phyloP scores from a whole-genome alignment of 768 basidiomycete genomes.

The Melanogaster broomeanus region DNA sequence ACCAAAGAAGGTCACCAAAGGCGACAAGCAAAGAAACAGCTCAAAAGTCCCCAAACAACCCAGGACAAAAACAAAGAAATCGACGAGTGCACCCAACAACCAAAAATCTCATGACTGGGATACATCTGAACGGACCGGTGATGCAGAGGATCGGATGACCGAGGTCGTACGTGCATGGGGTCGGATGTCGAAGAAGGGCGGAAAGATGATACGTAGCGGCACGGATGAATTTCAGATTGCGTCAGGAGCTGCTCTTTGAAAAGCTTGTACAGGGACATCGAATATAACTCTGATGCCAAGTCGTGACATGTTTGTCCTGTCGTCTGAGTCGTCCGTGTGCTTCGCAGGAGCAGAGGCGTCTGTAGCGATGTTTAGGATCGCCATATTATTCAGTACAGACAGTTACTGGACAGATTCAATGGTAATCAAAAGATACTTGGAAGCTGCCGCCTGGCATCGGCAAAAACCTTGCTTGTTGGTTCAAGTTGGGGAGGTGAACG shows the following conservation, averaged over 20 bases:
- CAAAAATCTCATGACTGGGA: slow-evolving; percentile 37
- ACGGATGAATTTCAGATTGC: slow-evolving; percentile 80
- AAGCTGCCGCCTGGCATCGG: no score
- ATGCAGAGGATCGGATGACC: slow-evolving; percentile 84
- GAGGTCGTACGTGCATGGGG: slow-evolving; percentile 83
- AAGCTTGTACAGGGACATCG: slow-evolving; percentile 45
- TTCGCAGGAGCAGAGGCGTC: no score
- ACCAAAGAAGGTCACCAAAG: slow-evolving; percentile 45
- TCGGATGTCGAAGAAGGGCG: slow-evolving; percentile 75
- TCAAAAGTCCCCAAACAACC: slow-evolving; percentile 2
- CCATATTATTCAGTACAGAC: no score
- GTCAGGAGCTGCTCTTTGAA: slow-evolving; percentile 60
- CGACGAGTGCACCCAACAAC: slow-evolving; percentile 17
- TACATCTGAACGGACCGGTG: slow-evolving; percentile 37
- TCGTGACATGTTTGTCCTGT: no score
- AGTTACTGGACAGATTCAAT: no score
- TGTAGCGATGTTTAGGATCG: no score
- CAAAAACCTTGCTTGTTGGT: no score
- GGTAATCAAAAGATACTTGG: no score
- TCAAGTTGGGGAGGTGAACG: no score
- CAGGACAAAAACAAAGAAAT: slow-evolving; percentile 4
- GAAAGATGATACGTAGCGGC: slow-evolving; percentile 68
- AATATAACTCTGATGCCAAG: slow-evolving; percentile 5
- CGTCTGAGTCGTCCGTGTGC: no score
- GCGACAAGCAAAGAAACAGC: slow-evolving; percentile 16